Evolutionary conservation across 805 yeast species (phyloP).

Genomic region (Diddensiella transvaalensis): DNA sequence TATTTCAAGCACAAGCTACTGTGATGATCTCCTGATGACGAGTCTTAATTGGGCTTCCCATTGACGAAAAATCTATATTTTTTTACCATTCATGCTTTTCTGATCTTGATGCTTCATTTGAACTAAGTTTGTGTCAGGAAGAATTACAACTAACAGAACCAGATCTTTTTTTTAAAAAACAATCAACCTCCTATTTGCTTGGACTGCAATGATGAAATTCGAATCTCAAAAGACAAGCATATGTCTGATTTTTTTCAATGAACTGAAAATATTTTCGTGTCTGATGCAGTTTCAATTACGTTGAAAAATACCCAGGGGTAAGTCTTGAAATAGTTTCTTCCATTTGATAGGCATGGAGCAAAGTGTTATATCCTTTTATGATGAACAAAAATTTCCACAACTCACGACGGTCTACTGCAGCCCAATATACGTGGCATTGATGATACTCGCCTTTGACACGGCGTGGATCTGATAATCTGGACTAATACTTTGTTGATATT

Average conservation of each 20-base stretch:
- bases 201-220: conserved; percentile 56
- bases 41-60: conserved; percentile 96
- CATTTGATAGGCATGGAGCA: too few relatives aligned
- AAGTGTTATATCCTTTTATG: conserved; percentile 37
- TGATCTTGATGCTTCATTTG: conserved; percentile 36
- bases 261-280: conserved; percentile 61
- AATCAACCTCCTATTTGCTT: not conserved
- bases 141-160: too few relatives aligned
- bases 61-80: conserved; percentile 74
- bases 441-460: conserved; percentile 82
- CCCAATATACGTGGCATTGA: conserved; percentile 57
- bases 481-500: too few relatives aligned
- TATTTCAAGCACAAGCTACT: too few relatives aligned
- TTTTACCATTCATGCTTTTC: conserved; percentile 95
- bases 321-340: too few relatives aligned
- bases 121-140: not conserved
- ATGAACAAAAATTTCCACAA: conserved; percentile 48
- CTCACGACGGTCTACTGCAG: conserved; percentile 76
- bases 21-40: conserved; percentile 83
- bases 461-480: conserved; percentile 59
- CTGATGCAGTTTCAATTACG: conserved; percentile 47
- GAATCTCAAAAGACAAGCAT: conserved; percentile 82
- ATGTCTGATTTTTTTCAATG: conserved; percentile 73
- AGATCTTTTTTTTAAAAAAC: not conserved
- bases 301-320: too few relatives aligned